Evolutionary conservation across 306 rosid genomes (phyloP).

Genomic region (Dryas octopetala): DNA sequence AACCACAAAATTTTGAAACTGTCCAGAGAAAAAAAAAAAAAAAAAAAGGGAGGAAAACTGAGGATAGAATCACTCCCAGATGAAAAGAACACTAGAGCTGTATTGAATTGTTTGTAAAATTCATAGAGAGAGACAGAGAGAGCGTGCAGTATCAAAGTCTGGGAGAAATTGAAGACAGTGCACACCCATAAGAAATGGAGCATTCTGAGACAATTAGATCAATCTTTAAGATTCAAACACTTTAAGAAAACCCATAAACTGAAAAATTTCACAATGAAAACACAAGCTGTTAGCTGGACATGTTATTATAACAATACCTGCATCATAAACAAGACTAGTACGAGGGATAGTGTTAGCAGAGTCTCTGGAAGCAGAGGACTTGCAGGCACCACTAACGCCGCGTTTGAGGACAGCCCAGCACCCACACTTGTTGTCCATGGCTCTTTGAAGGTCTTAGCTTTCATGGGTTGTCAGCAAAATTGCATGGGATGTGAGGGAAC

Average conservation of each 20-base stretch:
- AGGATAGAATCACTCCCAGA: constrained; percentile 18
- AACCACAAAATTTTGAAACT: constrained; percentile 1
- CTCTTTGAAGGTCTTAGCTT: constrained; percentile 21
- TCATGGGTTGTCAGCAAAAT: constrained; percentile 41
- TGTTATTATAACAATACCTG: constrained; percentile 47
- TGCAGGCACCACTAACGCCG: constrained; percentile 78
- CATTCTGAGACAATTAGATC: constrained; percentile 22
- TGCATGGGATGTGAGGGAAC: constrained; percentile 17
- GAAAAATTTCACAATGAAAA: not conserved
- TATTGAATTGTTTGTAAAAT: not conserved
- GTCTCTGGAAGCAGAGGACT: constrained; percentile 69
- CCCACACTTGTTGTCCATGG: constrained; percentile 79
- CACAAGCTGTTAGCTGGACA: not conserved
- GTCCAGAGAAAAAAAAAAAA: not conserved
- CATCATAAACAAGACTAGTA: constrained; percentile 83
- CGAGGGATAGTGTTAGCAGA: constrained; percentile 89
- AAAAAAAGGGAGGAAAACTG: not conserved
- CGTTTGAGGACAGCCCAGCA: constrained; percentile 89
- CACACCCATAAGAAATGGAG: constrained; percentile 14
- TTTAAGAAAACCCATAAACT: not conserved
- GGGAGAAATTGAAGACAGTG: constrained; percentile 22
- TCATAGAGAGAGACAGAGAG: constrained; percentile 2
- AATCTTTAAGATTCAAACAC: constrained; percentile 11
- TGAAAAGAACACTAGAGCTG: constrained; percentile 6
- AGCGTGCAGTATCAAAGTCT: constrained; percentile 2